A percentile compares a stretch with the other conserved stretches of the same genome.
phyloP scores from a whole-genome alignment of 192 early-diverging fungal species.

The Funneliformis mosseae region DNA sequence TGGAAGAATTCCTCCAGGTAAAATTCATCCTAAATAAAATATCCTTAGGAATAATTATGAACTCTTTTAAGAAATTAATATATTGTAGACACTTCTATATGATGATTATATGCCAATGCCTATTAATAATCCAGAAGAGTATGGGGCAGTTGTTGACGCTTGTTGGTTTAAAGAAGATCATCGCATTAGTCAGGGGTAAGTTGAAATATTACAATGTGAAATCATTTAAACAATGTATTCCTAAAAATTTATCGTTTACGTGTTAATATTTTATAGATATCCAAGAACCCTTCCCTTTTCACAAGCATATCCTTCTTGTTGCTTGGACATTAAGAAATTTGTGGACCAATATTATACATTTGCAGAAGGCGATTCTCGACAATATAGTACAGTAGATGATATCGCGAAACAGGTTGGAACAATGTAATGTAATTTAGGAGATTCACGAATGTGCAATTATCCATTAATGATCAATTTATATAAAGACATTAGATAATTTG shows the following conservation, averaged over 20 bases:
- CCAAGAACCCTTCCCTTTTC: slow-evolving; percentile 82
- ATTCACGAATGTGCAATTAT: neutral
- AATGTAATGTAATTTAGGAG: neutral
- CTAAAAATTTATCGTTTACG: neutral
- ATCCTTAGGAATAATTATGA: neutral
- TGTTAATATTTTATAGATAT: slow-evolving; percentile 49
- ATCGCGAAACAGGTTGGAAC: slow-evolving; percentile 67
- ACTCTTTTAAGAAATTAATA: neutral
- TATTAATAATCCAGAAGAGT: slow-evolving; percentile 64
- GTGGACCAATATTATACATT: slow-evolving; percentile 83
- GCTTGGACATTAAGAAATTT: slow-evolving; percentile 69
- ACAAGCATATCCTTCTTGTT: slow-evolving; percentile 72
- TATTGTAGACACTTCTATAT: slow-evolving; percentile 68
- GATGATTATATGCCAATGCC: slow-evolving; percentile 83
- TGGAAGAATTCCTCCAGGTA: slow-evolving; percentile 70
- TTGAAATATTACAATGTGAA: neutral
- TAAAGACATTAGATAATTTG: slow-evolving; percentile 66
- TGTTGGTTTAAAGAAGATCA: slow-evolving; percentile 65
- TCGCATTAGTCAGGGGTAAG: slow-evolving; percentile 31
- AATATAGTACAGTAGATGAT: slow-evolving; percentile 87
- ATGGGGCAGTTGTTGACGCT: slow-evolving; percentile 61
- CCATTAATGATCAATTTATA: neutral
- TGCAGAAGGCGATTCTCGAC: slow-evolving; percentile 80
- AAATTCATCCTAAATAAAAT: neutral
- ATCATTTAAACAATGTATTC: neutral